Percentiles rank a stretch among this genome's conserved stretches.
Evolutionary conservation across 2,329 filamentous ascomycete species (phyloP).

Genomic region (Penicillium aurantiogriseum): DNA sequence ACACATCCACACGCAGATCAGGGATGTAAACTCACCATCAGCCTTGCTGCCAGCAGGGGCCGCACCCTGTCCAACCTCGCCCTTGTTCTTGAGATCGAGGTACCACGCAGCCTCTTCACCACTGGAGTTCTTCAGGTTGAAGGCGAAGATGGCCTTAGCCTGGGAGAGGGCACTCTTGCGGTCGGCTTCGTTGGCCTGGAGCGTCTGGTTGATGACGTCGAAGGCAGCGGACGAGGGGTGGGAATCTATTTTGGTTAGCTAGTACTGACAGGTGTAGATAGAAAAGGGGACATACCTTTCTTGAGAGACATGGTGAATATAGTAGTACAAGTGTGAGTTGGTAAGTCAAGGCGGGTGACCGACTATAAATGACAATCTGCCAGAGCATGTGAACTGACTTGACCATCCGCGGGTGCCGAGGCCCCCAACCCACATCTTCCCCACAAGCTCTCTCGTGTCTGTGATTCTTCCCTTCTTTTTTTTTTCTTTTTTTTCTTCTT

Average conservation of each 20-base stretch:
- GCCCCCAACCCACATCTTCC: conserved; percentile 15
- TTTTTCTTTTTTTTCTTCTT: not conserved
- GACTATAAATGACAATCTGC: conserved; percentile 25
- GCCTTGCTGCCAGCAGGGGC: conserved; percentile 71
- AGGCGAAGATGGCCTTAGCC: conserved; percentile 82
- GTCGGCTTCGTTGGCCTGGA: conserved; percentile 67
- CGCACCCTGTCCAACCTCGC: conserved; percentile 73
- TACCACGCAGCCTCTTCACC: conserved; percentile 85
- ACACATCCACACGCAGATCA: not conserved
- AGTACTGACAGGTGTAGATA: not conserved
- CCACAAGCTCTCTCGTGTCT: conserved; percentile 4
- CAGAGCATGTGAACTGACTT: conserved; percentile 27
- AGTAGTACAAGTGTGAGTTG: conserved; percentile 1
- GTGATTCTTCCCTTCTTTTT: not conserved
- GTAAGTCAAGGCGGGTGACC: conserved; percentile 11
- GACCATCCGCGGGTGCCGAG: conserved; percentile 15
- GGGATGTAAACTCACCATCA: conserved; percentile 59
- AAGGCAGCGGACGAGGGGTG: conserved; percentile 92
- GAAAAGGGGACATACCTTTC: conserved; percentile 55
- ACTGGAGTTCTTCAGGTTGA: conserved; percentile 83
- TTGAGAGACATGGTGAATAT: conserved; percentile 65
- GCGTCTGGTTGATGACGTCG: conserved; percentile 75
- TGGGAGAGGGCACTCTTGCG: conserved; percentile 87
- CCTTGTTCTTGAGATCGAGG: conserved; percentile 91
- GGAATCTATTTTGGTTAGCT: conserved; percentile 53